Evolutionary conservation across 176 grass and related monocot genomes (phyloP), one percentile per base, ranked within the genome.

Genomic region (Rhynchospora pubera): DNA sequence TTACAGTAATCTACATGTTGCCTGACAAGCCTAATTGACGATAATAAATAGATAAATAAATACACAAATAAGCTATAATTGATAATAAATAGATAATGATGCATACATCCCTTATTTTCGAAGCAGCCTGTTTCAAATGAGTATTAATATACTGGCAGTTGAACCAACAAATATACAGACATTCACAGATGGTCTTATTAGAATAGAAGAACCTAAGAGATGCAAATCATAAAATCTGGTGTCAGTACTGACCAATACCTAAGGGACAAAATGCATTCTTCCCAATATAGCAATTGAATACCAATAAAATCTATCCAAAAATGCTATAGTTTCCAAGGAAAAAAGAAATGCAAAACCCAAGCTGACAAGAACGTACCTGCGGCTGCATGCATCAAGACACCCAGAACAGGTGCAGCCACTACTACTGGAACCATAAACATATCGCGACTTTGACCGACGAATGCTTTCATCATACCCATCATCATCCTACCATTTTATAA

Each of bases 1-100:
- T 61, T 81, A 47, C 79, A 81, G 45, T 81, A 81, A 61, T 81
- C 79, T 47, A 81, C 79, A 81, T 81, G 79, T 13, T 59, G 42
- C 47, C 79, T 81, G 18, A 42, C 79, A 65, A 81, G 58, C 79
- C 77, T 79, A 62, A 39, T 62, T 45, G 15, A 51, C 19, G 48
- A 65, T 47, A 81, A 32, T 65, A 30, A 63, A 13, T 14, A 48
- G 22, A 81, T 22, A 81, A 65, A 81, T 30, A 51, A 69, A 32
- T 30, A 69, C 50, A 48, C 13, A 42, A 24, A 48, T 23, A 24
- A 50, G 22, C n/a, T 12, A 28, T 28, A 73, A 73, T 48, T 73
- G 9, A 16, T 45, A 23, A 24, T 50, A 73, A 15, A 75, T 75
- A 75, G 18, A 15, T 6, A 74, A 52, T 53, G 21, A 28, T 22